Base-by-base conservation (phyloP, 495 filamentous ascomycete genomes). In the Neurospora sp. region DNA sequence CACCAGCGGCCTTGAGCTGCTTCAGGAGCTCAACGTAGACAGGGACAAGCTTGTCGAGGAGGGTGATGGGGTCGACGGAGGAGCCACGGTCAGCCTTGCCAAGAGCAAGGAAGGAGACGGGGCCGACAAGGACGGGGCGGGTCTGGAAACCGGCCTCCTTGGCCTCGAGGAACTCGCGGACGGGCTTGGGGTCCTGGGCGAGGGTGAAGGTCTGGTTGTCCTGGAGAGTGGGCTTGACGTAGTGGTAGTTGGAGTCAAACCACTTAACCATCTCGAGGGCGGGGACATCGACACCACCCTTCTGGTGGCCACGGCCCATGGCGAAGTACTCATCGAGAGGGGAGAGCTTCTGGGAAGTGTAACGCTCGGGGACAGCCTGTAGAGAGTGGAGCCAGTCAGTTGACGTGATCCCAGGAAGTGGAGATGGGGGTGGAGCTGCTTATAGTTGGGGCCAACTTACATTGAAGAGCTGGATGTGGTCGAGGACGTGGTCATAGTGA, bases 171-270 rank as follows among this genome's bases (percentile, higher is more conserved):
- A 94, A 99, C 82, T 99, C 93, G 76, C 83, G 86, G 75, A 99
- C 91, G 77, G 96, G 93, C 90, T 99, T 99, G 81, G 96, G 94
- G 83, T 92, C 88, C 73, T 87, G 81, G 74, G 86, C 84, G 70
- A 99, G 93, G 83, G 92, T 92, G 91, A 98, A 99, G 75, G 87
- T 89, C 89, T 99, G 96, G 87, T 92, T 90, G 85, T 98, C 91
- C 84, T 97, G 92, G 72, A 99, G 88, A 73, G 96, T 97, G 73
- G 96, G 96, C 89, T 98, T 98, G 84, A 98, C 96, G 86, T 98
- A 98, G 89, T 99, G 96, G 90, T 99, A 99, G 91, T 99, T 99
- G 76, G 93, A 97, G 88, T 99, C 96, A 82, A 99, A 99, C 96
- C 96, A 99, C 87, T 99, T 99, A 71, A 99, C 96, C 96, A 99